Percentiles rank a stretch among this genome's conserved stretches.
phyloP scores from a whole-genome alignment of 202 grass and related monocot genomes.

The Schoenoplectus triqueter region DNA sequence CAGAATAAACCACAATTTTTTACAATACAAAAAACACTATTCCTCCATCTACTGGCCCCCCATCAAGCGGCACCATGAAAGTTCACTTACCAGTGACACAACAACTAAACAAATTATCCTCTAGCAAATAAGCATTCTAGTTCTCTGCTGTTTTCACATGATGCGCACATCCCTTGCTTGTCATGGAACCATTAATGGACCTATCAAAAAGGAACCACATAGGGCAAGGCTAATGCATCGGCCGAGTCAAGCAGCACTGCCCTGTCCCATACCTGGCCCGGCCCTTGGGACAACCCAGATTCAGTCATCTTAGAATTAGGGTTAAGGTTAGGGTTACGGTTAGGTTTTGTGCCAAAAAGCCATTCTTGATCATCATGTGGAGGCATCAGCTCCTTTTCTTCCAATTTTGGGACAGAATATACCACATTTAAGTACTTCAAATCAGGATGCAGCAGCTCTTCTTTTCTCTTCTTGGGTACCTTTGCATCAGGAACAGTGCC shows the following conservation, averaged over 20 bases:
- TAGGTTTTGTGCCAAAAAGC: conserved; percentile 46
- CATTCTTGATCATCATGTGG: conserved; percentile 49
- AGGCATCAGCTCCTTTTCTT: conserved; percentile 23
- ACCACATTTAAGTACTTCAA: conserved; percentile 57
- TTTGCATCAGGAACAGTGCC: conserved; percentile 24
- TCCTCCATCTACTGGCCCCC: not conserved
- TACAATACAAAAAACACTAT: conserved; percentile 23
- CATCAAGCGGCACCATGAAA: not conserved
- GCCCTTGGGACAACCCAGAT: conserved; percentile 21
- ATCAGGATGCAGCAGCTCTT: conserved; percentile 46
- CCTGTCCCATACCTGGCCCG: conserved; percentile 52
- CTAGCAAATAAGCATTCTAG: conserved; percentile 24
- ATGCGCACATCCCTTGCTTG: not conserved
- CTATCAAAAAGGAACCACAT: conserved; percentile 57
- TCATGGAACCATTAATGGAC: conserved; percentile 6
- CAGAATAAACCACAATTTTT: conserved; percentile 21
- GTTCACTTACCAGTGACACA: not conserved
- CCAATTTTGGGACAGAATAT: conserved; percentile 51
- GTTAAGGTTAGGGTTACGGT: not conserved
- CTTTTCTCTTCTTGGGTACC: conserved; percentile 19
- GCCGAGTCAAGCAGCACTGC: conserved; percentile 39
- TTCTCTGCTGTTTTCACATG: not conserved
- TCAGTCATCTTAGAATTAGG: conserved; percentile 22
- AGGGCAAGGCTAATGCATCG: conserved; percentile 57
- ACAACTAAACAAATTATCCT: conserved; percentile 7